Percentiles rank a stretch among this genome's conserved stretches.
Evolutionary conservation across 2,329 filamentous ascomycete genomes (phyloP).

Genomic region (Trichoderma asperellum): DNA sequence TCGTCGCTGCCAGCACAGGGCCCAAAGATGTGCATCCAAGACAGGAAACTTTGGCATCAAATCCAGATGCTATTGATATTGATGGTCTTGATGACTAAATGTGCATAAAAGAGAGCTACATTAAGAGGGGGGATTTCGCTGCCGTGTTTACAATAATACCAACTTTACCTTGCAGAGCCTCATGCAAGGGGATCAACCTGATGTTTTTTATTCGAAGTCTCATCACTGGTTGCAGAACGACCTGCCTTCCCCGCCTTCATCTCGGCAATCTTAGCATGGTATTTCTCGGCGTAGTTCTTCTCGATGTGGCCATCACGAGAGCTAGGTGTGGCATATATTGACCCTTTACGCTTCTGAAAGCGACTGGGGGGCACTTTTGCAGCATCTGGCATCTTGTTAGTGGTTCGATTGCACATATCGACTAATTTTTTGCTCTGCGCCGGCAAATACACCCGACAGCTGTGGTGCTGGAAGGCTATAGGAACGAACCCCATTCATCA

Average conservation of each 20-base stretch:
- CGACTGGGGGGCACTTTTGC: conserved; percentile 68
- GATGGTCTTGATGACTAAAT: conserved; percentile 69
- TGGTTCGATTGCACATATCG: background rate
- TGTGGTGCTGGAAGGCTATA: background rate
- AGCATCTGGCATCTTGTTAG: conserved; percentile 53
- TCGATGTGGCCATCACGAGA: conserved; percentile 68
- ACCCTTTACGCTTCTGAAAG: conserved; percentile 71
- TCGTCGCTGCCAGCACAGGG: conserved; percentile 83
- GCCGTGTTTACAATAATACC: conserved; percentile 1
- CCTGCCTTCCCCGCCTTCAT: conserved; percentile 49
- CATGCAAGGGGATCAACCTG: background rate
- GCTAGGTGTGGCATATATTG: conserved; percentile 67
- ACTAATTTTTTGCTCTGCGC: background rate
- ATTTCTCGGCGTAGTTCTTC: conserved; percentile 61
- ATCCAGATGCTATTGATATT: conserved; percentile 85
- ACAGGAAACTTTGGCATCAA: conserved; percentile 57
- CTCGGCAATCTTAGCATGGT: conserved; percentile 63
- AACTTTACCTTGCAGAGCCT: background rate
- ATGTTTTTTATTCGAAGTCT: background rate
- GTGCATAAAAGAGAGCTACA: background rate
- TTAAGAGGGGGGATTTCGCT: background rate
- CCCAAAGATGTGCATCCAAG: conserved; percentile 58
- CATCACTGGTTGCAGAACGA: background rate
- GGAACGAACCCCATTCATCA: conserved; percentile 54
- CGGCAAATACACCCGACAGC: background rate